Base-by-base conservation (phyloP, 495 filamentous ascomycete species). In the Aspergillus leporis region DNA sequence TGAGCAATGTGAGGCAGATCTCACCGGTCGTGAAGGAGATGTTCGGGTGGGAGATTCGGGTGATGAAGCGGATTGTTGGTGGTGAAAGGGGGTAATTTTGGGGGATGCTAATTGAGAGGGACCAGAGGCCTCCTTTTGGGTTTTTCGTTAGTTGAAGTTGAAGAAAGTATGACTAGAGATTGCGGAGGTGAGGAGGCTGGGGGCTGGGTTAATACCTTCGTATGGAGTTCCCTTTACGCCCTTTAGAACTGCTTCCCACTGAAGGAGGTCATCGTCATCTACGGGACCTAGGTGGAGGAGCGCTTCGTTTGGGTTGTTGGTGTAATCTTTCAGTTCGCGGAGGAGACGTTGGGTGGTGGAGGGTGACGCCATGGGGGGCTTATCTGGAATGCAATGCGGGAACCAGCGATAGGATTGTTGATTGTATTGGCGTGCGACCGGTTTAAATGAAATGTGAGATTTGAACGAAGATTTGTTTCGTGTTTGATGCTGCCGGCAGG, bases 1-100 rank as follows among this genome's bases (percentile, higher is more conserved):
- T 83, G 46, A 98, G 74, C 55, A 98, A 79, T 60, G 96, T 93
- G 13, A 98, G 83, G 66, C 94, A 98, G 70, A 98, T 94, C 70
- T 97, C 90, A 65, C 94, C 94, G 5, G 87, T 92, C 62, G 79
- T 78, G 67, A 91, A 87, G 58, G 81, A 80, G 23, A 97, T 82
- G 74, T 97, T 97, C 10, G 93, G 87, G 74, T 97, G 93, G 65
- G 89, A 92, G 63, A 94, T 85, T 50, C 83, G 83, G 28, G 91
- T 98, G 1, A 78, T 73, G 77, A 98, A 98, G 43, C 62, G 77
- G 60, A 98, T 89, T 12, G 73, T 78, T 0, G 94, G 94, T 8
- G 94, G 90, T 3, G 81, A 60, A 38, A 86, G 76, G 0, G 94
- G 94, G 78, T 98, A 98, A 50, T 80, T 85, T 0, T 82, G 58